phyloP scores from a whole-genome alignment of 2,329 filamentous ascomycete genomes.

The Cladosporium sp. region DNA sequence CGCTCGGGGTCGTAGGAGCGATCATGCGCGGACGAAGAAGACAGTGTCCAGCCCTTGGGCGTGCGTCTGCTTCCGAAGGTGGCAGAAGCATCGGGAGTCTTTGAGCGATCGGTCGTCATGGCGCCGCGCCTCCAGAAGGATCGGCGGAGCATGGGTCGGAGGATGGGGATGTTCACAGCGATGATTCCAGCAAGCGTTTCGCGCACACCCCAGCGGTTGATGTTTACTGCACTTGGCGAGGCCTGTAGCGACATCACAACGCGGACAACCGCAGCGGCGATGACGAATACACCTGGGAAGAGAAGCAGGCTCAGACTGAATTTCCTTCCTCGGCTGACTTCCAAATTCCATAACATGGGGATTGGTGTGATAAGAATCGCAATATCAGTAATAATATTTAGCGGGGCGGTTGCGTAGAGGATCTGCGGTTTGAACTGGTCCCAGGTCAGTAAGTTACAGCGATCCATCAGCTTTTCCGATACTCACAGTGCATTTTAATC shows the following conservation, averaged over 20 bases:
- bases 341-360: constrained; percentile 38
- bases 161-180: constrained; percentile 39
- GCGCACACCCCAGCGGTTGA: constrained; percentile 41
- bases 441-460: not conserved
- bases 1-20: not conserved
- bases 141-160: constrained; percentile 33
- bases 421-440: not conserved
- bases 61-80: not conserved
- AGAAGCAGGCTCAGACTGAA: constrained; percentile 36
- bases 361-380: constrained; percentile 37
- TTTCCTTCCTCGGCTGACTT: constrained; percentile 35
- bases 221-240: constrained; percentile 35
- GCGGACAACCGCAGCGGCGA: constrained; percentile 39
- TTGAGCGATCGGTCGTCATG: not conserved
- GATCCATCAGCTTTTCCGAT: not conserved
- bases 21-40: not conserved
- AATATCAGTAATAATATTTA: constrained; percentile 37
- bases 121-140: constrained; percentile 33
- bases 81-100: not conserved
- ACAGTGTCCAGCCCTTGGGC: not conserved
- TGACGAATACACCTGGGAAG: constrained; percentile 40
- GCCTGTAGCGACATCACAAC: constrained; percentile 34
- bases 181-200: constrained; percentile 41
- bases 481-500: constrained; percentile 29
- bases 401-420: not conserved